Conservation (phyloP, 2,329 filamentous ascomycete species). For the Diaporthe vaccinii region DNA sequence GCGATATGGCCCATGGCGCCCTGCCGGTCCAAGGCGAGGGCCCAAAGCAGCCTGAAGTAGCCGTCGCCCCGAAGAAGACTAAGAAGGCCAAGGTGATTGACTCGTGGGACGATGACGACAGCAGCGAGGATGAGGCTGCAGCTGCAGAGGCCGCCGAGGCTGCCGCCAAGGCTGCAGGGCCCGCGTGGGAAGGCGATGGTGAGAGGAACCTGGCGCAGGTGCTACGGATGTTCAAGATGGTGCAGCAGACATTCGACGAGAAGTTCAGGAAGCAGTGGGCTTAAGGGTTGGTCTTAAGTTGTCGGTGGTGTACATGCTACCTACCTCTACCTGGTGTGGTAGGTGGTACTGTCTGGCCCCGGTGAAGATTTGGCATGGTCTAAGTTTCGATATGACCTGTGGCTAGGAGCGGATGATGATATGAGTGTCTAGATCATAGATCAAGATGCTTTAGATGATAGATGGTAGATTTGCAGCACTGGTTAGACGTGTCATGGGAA, state of each 20-base stretch:
- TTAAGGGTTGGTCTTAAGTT: constrained; percentile 48
- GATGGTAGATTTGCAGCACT: neutral
- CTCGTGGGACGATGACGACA: constrained; percentile 60
- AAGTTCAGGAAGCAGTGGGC: constrained; percentile 76
- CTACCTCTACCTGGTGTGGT: too few species aligned
- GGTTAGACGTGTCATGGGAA: neutral
- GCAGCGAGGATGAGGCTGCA: constrained; percentile 49
- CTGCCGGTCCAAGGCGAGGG: constrained; percentile 33
- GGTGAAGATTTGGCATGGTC: neutral
- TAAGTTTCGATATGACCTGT: too few species aligned
- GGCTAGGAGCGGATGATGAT: neutral
- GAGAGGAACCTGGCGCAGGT: constrained; percentile 65
- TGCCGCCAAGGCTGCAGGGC: constrained; percentile 7
- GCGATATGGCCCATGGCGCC: neutral
- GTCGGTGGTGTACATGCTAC: neutral
- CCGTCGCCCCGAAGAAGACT: constrained; percentile 41
- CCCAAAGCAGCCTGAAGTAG: constrained; percentile 45
- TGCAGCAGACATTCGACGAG: constrained; percentile 72
- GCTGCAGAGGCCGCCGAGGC: constrained; percentile 16
- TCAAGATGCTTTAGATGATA: constrained; percentile 2
- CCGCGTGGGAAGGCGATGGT: constrained; percentile 52
- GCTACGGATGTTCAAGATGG: constrained; percentile 67
- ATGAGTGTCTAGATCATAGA: constrained; percentile 7
- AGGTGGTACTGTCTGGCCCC: too few species aligned
- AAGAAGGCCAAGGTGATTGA: constrained; percentile 54